Evolutionary conservation across 768 basidiomycete genomes (phyloP), one percentile per base, ranked within the genome.

Genomic region (Tulasnella sp.): DNA sequence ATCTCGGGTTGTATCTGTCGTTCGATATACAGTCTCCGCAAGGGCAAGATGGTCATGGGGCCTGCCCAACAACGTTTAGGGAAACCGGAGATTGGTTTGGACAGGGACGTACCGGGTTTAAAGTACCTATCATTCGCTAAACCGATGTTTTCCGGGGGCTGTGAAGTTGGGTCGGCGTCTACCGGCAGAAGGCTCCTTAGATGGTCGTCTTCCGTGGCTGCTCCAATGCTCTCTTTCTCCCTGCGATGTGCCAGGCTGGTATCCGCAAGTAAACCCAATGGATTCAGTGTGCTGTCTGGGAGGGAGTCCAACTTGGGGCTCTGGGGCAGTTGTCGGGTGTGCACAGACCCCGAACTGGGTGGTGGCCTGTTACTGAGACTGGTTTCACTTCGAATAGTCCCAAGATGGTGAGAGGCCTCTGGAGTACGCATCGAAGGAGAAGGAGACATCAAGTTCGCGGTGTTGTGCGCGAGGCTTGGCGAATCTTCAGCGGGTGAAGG

Each of bases 1-100:
- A 96, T 93, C 65, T 96, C 93, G 0, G 93, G 93, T 64, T 92
- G 90, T 29, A 92, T 71, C 67, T 92, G 86, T 21, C 87, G 79
- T 69, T 92, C 87, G 51, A 93, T 93, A 67, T 81, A 86, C 58
- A 91, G 68, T 50, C 86, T 74, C 29, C 87, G 79, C 40, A 92
- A 75, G 0, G 90, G 90, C 40, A 92, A 67, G 42, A 90, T 87
- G 4, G 85, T 86, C 80, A 92, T 90, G 0, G 89, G 89, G 23
- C 88, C 86, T 87, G 56, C 9, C 27, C n/a, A 19, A 41, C 39
- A 17, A 15, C 46, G 8, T 15, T 23, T 23, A 19, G 17, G 25
- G 41, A 7, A 42, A 17, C 41, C 17, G 17, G 41, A 23, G 27
- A 36, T 19, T 46, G 25, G 8, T 35, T 52, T 40, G 42, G 4